phyloP scores from a whole-genome alignment of 2,329 filamentous ascomycete species.

The Cadophora sp. region DNA sequence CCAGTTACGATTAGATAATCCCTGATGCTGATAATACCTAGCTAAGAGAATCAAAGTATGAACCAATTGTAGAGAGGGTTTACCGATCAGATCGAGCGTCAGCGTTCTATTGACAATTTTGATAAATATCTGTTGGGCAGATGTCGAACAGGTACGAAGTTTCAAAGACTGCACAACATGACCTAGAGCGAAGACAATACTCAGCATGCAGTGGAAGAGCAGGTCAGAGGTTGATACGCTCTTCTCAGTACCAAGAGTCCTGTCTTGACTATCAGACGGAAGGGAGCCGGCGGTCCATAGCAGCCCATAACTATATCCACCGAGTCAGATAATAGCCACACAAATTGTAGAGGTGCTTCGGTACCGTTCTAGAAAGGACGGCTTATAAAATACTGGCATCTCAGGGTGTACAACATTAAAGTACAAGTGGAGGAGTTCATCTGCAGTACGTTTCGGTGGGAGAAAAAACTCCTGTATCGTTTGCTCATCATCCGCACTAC shows the following conservation, averaged over 20 bases:
- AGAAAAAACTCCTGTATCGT: neutral
- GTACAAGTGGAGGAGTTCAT: conserved; percentile 1
- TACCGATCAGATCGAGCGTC: neutral
- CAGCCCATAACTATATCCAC: neutral
- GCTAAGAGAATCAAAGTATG: neutral
- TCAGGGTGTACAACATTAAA: neutral
- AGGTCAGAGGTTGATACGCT: neutral
- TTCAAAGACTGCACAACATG: neutral
- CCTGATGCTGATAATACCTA: neutral
- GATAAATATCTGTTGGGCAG: neutral
- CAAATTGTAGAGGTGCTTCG: neutral
- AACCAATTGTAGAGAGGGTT: neutral
- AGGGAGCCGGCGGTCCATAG: neutral
- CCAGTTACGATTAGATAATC: neutral
- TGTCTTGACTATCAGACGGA: neutral
- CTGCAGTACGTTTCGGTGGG: neutral
- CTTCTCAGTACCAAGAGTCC: neutral
- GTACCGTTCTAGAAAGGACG: neutral
- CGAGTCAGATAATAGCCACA: neutral
- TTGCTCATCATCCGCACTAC: neutral
- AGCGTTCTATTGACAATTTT: neutral
- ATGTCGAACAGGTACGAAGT: neutral
- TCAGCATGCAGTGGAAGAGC: neutral
- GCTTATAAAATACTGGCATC: conserved; percentile 2
- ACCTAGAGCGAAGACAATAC: neutral